These are phyloP conservation scores for Eucalyptus pauciflora DNA, from an alignment of 345 rosid genomes.

Conservation along the genomic window DNA sequence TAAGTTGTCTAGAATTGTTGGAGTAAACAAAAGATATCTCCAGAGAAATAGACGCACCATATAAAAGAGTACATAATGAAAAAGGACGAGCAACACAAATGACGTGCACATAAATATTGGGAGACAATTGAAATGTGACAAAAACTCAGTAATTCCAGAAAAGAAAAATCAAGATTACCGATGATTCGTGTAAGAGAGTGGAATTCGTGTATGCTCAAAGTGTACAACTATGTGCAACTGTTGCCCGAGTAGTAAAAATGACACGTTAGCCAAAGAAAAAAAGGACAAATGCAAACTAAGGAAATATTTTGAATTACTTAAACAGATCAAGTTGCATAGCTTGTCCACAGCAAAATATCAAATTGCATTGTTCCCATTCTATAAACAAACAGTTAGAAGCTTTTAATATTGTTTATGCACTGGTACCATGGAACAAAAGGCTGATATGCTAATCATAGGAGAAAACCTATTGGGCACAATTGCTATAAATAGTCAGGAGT, in stretches of 20 bases:
- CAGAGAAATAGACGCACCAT: neutral
- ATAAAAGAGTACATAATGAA: neutral
- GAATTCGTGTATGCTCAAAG: neutral
- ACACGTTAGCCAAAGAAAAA: neutral
- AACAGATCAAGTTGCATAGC: neutral
- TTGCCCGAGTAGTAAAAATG: neutral
- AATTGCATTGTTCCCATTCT: neutral
- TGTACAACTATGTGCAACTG: neutral
- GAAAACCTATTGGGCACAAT: slow-evolving; percentile 18
- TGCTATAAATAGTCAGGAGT: neutral
- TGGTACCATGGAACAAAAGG: neutral
- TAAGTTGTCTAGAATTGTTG: neutral
- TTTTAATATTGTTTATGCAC: neutral
- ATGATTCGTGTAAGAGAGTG: neutral
- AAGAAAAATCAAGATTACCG: neutral
- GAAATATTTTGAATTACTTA: neutral
- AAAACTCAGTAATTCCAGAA: neutral
- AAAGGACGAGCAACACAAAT: neutral
- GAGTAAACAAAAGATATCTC: neutral
- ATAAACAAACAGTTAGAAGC: neutral
- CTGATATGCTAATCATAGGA: neutral
- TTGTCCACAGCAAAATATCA: neutral
- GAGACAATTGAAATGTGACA: slow-evolving; percentile 9
- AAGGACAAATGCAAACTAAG: neutral
- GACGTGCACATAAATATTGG: neutral